phyloP scores from a whole-genome alignment of 495 filamentous ascomycete genomes.

The Neurospora sp. region DNA sequence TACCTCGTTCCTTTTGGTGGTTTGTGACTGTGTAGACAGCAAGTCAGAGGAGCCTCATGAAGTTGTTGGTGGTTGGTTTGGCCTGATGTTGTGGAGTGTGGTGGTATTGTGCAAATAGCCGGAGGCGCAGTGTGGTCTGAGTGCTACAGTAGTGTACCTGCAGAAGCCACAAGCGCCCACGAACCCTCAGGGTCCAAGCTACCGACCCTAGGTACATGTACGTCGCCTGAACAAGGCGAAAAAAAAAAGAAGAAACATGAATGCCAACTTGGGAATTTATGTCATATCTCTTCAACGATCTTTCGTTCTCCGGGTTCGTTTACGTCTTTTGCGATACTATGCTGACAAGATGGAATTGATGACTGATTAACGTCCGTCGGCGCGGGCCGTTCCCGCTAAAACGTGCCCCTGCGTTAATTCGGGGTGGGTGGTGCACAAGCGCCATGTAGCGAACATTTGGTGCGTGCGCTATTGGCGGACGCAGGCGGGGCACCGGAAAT shows the following conservation, averaged over 20 bases:
- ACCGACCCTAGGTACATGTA: background rate
- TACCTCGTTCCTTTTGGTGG: background rate
- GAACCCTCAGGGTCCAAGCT: background rate
- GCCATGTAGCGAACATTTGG: background rate
- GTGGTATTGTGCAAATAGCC: background rate
- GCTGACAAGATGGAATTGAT: background rate
- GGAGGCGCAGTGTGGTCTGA: background rate
- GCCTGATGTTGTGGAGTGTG: background rate
- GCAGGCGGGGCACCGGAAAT: background rate
- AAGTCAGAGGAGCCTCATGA: background rate
- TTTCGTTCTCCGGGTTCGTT: background rate
- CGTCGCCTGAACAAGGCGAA: background rate
- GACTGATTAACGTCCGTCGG: background rate
- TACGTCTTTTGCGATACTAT: no score
- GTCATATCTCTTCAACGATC: rapidly evolving
- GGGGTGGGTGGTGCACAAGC: background rate
- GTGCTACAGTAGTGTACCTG: background rate
- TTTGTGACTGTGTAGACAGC: background rate
- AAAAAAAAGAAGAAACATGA: background rate
- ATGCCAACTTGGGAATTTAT: background rate
- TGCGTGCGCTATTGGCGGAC: background rate
- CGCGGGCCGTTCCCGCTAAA: background rate
- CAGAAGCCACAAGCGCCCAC: background rate
- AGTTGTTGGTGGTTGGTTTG: background rate
- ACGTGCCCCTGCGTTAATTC: background rate